These are phyloP conservation scores for Teunomyces atbi DNA, from an alignment of 805 yeast species.

Conservation along the genomic window DNA sequence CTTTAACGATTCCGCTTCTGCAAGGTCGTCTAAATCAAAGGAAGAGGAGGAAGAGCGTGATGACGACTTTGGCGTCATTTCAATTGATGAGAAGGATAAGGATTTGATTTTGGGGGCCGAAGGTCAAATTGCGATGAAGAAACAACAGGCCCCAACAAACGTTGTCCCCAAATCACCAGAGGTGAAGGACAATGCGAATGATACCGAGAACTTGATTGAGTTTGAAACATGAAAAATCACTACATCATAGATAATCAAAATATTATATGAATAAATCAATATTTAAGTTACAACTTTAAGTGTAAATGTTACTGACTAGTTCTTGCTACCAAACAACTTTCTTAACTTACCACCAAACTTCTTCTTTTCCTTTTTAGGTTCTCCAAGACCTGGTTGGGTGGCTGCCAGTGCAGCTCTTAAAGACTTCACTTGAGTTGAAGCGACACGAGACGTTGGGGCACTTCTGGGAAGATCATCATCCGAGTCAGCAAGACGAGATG, in stretches of 20 bases:
- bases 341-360: constrained; percentile 36
- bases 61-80: constrained; percentile 41
- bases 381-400: neutral
- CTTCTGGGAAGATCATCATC: constrained; percentile 11
- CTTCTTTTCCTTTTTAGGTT: constrained; percentile 31
- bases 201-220: constrained; percentile 38
- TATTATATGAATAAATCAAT: constrained; percentile 1
- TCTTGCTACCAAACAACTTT: constrained; percentile 37
- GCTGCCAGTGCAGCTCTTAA: constrained; percentile 9
- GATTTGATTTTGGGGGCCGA: constrained; percentile 52
- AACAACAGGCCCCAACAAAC: constrained; percentile 2
- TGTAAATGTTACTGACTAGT: neutral
- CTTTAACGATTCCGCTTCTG: constrained; percentile 20
- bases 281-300: neutral
- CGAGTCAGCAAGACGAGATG: constrained; percentile 13
- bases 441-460: constrained; percentile 5
- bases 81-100: constrained; percentile 43
- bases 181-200: constrained; percentile 6
- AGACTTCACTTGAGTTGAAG: constrained; percentile 10
- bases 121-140: constrained; percentile 31
- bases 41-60: constrained; percentile 49
- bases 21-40: constrained; percentile 23
- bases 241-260: neutral
- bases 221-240: constrained; percentile 32
- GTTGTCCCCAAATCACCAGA: neutral